phyloP scores from a whole-genome alignment of 352 stramenopile genomes.

The Phytophthora sp. region DNA sequence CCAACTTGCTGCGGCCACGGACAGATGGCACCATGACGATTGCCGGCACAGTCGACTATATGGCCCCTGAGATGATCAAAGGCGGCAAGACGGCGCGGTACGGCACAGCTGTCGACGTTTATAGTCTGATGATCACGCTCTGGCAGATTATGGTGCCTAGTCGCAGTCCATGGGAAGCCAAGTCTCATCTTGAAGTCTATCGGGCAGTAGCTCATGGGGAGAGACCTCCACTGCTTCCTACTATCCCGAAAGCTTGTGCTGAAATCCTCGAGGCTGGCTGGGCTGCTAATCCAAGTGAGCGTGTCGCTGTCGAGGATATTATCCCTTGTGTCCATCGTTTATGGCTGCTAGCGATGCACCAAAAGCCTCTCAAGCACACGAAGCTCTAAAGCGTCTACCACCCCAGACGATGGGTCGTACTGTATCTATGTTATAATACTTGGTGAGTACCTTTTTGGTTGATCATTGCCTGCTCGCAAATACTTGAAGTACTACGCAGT shows the following conservation, averaged over 20 bases:
- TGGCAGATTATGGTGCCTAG: conserved; percentile 89
- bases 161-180: conserved; percentile 74
- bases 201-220: conserved; percentile 73
- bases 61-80: conserved; percentile 87
- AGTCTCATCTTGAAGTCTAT: conserved; percentile 85
- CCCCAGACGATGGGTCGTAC: conserved; percentile 1
- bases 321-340: conserved; percentile 79
- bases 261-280: conserved; percentile 80
- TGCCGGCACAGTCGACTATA: conserved; percentile 86
- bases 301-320: conserved; percentile 77
- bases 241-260: conserved; percentile 72
- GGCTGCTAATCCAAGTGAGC: conserved; percentile 71
- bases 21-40: conserved; percentile 88
- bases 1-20: conserved; percentile 79
- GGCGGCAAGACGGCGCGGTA: conserved; percentile 83
- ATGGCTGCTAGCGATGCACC: conserved; percentile 79
- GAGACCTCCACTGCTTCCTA: conserved; percentile 68
- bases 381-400: conserved; percentile 40
- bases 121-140: conserved; percentile 88
- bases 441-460: conserved; percentile 23
- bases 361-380: conserved; percentile 75
- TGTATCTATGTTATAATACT: conserved; percentile 39
- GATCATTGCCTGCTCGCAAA: conserved; percentile 8
- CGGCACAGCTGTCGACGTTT: conserved; percentile 80
- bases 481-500: neutral